Conservation (phyloP, 176 grass and related monocot species). For the Triticum aestivum region DNA sequence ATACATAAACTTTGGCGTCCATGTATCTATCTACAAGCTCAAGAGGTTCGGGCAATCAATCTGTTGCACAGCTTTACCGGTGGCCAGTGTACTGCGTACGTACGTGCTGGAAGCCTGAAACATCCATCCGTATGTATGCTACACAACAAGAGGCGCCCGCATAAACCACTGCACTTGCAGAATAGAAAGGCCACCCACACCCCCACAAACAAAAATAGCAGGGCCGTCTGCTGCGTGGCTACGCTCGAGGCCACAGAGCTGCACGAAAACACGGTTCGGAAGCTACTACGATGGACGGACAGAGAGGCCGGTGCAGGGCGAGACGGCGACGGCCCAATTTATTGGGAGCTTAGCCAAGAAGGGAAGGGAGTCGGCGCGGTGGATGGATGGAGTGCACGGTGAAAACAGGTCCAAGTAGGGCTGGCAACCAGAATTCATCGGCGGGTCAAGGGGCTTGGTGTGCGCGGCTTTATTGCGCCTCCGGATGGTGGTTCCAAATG, state of each 20-base stretch:
- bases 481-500: not conserved
- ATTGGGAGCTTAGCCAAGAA: not conserved
- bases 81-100: no score
- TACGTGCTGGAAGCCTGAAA: not conserved
- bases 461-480: not conserved
- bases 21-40: no score
- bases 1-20: not conserved
- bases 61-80: no score
- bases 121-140: not conserved
- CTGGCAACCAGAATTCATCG: not conserved
- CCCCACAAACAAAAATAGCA: not conserved
- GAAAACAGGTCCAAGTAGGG: not conserved
- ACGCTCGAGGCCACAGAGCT: not conserved
- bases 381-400: not conserved
- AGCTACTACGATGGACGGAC: not conserved
- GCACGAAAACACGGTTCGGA: not conserved
- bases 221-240: not conserved
- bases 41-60: no score
- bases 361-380: slow-evolving; percentile 2
- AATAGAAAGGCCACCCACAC: not conserved
- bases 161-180: not conserved
- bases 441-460: slow-evolving; percentile 16
- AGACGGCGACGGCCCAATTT: not conserved
- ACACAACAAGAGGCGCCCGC: not conserved
- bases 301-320: not conserved